Conservation (phyloP, 768 basidiomycete species). For the Hemileccinum impolitum region DNA sequence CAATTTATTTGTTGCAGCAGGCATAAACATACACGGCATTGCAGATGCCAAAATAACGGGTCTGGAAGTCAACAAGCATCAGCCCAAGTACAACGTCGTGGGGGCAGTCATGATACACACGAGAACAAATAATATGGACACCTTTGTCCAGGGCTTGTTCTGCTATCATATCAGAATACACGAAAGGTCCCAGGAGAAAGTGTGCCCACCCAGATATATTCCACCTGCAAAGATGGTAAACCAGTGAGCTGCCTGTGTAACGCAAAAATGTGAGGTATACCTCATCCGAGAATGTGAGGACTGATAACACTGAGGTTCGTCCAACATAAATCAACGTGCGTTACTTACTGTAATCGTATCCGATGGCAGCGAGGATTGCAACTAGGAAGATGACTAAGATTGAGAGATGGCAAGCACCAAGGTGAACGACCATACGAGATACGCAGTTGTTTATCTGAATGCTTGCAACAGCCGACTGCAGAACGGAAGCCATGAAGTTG, state of each 20-base stretch:
- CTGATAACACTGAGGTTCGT: background rate
- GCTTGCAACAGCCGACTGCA: background rate
- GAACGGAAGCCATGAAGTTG: background rate
- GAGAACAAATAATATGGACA: constrained; percentile 1
- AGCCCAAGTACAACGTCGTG: background rate
- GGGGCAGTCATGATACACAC: background rate
- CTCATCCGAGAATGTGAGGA: background rate
- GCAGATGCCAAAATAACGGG: background rate
- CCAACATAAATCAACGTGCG: background rate
- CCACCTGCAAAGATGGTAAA: background rate
- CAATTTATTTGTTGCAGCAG: background rate
- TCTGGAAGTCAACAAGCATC: background rate
- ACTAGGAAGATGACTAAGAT: background rate
- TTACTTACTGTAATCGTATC: background rate
- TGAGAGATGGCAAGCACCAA: background rate
- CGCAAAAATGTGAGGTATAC: background rate
- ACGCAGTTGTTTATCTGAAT: background rate
- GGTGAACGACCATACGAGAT: background rate
- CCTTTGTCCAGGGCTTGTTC: background rate
- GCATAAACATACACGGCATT: background rate
- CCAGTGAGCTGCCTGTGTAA: background rate
- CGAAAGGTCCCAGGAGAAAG: too few species aligned
- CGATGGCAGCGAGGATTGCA: background rate
- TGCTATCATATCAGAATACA: background rate
- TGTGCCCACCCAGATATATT: background rate